Conservation (phyloP, 805 yeast species). For the Middelhovenomyces tepae region DNA sequence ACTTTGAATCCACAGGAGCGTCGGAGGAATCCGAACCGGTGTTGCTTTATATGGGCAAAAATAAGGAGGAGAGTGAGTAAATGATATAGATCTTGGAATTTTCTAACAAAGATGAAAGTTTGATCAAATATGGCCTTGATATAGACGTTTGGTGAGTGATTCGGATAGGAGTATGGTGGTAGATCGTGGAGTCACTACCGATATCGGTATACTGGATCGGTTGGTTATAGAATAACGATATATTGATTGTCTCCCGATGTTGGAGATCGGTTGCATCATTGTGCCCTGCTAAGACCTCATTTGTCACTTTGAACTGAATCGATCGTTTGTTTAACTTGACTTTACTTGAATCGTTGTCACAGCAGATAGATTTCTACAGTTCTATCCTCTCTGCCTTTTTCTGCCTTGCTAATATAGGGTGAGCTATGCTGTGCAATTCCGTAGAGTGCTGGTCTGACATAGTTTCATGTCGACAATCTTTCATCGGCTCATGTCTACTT, state of each 20-base stretch:
- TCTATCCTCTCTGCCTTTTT: no score
- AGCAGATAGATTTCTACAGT: no score
- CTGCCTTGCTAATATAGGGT: constrained; percentile 4
- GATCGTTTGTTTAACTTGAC: no score
- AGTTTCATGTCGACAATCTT: constrained; percentile 66
- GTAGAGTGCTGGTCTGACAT: not conserved
- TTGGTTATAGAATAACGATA: not conserved
- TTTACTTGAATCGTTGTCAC: no score
- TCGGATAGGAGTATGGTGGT: not conserved
- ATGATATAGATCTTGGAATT: not conserved
- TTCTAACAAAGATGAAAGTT: constrained; percentile 33
- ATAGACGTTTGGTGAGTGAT: constrained; percentile 50
- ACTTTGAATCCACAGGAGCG: constrained; percentile 31
- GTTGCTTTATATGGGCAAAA: constrained; percentile 58
- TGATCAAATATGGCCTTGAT: constrained; percentile 55
- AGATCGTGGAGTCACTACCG: no score
- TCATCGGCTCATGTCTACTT: constrained; percentile 74
- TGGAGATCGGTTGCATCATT: not conserved
- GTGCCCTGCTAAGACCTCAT: no score
- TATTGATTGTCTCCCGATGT: not conserved
- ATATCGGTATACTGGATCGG: constrained; percentile 1
- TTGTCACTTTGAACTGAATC: no score
- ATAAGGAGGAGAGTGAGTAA: constrained; percentile 54
- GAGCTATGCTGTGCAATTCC: not conserved
- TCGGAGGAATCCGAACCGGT: constrained; percentile 27